Base-by-base conservation (phyloP, 208 protist species). In the Paratrypanosoma confusum region DNA sequence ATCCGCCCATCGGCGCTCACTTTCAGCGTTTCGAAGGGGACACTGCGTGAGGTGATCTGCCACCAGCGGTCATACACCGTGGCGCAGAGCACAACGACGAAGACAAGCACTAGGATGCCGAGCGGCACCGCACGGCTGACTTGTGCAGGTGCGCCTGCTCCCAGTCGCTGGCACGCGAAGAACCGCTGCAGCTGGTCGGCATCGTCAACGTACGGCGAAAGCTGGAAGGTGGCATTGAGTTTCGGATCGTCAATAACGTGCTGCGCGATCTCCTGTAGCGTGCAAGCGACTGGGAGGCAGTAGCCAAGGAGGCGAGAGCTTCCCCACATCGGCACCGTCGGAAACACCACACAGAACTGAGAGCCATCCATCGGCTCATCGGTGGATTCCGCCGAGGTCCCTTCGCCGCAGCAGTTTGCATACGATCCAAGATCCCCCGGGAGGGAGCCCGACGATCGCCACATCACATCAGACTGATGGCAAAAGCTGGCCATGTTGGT, bases 391-490 rank as follows among this genome's bases (percentile, higher is more conserved):
- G n/a, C n/a, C 11, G 29, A 34, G 29, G 11, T 34, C n/a, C 11
- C n/a, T 1, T 21, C 21, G 22, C 21, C 33, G 18, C 44, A 45
- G 29, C 55, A 62, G 2, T 22, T 22, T 7, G 21, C 28, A 18
- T 49, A 55, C 38, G 45, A 53, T 1, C 55, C 55, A 16, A 55
- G 14, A 35, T 48, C 52, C n/a, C 55, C 55, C 11, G 55, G 55
- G 53, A 55, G 24, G 13, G 14, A 22, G 36, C 55, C 55, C 16
- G 55, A 62, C 29, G 33, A 36, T 17, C 38, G 37, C 6, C 32
- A 18, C 45, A 55, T 62, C 0, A 54, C 18, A 14, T 36, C 32
- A 6, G 46, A 53, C 25, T 62, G 55, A 46, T 39, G 33, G 39
- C 55, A 62, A 48, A 62, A 62, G 16, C n/a, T 34, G 29, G 29